A percentile compares a stretch with the other conserved stretches of the same genome.
These are phyloP conservation scores for Dioszegia aurantiaca DNA, from an alignment of 768 basidiomycete genomes.

Conservation along the genomic window DNA sequence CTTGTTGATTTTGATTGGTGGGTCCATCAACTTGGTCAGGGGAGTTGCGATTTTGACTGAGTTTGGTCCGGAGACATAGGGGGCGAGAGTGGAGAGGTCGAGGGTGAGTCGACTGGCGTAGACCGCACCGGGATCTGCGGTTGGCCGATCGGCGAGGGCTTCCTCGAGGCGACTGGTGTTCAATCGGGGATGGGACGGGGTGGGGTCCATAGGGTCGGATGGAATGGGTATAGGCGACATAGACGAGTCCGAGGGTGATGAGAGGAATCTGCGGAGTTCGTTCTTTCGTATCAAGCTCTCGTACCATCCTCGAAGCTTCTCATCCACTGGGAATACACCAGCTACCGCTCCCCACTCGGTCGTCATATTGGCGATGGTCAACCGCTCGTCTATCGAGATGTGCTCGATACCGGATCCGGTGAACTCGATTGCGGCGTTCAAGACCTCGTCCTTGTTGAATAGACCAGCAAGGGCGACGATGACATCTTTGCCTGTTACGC, in stretches of 20 bases:
- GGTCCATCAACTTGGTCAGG: conserved; percentile 72
- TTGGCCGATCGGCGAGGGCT: conserved; percentile 57
- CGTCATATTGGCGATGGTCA: conserved; percentile 99
- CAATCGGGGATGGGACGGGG: conserved; percentile 81
- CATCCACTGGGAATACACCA: conserved; percentile 91
- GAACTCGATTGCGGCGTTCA: conserved; percentile 96
- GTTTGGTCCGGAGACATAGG: conserved; percentile 95
- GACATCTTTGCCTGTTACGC: conserved; percentile 96
- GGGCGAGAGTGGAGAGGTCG: conserved; percentile 88
- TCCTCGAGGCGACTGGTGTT: conserved; percentile 68
- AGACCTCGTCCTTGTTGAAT: conserved; percentile 93
- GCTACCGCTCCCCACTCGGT: conserved; percentile 99
- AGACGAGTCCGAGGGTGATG: conserved; percentile 52
- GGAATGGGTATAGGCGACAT: conserved; percentile 35
- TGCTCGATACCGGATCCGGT: conserved; percentile 78
- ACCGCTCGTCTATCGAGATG: conserved; percentile 81
- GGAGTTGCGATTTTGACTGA: conserved; percentile 96
- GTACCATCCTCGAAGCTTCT: conserved; percentile 80
- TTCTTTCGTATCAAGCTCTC: conserved; percentile 67
- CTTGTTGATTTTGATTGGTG: conserved; percentile 81
- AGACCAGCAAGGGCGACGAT: conserved; percentile 94
- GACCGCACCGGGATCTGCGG: conserved; percentile 72
- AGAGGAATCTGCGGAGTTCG: conserved; percentile 68
- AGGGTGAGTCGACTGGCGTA: conserved; percentile 87
- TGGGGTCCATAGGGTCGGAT: conserved; percentile 57